Evolutionary conservation across 179 eudicot species (phyloP).

Genomic region (Carnegiea gigantea): DNA sequence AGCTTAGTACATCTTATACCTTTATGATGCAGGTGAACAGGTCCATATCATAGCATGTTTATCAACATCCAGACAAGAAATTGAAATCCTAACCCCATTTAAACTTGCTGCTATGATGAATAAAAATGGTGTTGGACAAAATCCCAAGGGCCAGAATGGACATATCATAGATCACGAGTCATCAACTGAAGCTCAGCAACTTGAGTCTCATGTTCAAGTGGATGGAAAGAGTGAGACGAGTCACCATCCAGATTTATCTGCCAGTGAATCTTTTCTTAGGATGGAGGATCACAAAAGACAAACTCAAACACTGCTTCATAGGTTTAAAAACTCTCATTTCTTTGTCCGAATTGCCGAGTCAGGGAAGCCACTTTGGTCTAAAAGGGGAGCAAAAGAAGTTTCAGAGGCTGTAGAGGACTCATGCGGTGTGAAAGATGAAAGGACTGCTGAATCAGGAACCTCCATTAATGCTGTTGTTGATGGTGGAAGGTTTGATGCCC

Average conservation of each 20-base stretch:
- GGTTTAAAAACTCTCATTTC: conserved; percentile 81
- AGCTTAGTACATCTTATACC: conserved; percentile 11
- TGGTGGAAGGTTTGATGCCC: conserved; percentile 78
- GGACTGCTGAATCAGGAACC: conserved; percentile 28
- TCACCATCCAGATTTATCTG: conserved; percentile 45
- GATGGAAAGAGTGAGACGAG: conserved; percentile 42
- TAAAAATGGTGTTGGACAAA: conserved; percentile 58
- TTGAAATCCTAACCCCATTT: conserved; percentile 84
- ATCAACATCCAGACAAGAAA: conserved; percentile 72
- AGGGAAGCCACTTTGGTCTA: conserved; percentile 85
- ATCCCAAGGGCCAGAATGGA: conserved; percentile 50
- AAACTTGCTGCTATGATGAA: conserved; percentile 89
- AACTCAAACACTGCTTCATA: conserved; percentile 66
- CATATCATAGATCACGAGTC: conserved; percentile 33
- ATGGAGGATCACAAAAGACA: conserved; percentile 78
- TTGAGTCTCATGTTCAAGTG: conserved; percentile 31
- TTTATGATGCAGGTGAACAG: conserved; percentile 68
- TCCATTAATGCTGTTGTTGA: conserved; percentile 62
- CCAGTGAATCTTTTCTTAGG: conserved; percentile 81
- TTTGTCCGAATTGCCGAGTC: conserved; percentile 83
- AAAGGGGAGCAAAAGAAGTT: conserved; percentile 42
- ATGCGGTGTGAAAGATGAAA: conserved; percentile 37
- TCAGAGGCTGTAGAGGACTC: conserved; percentile 29
- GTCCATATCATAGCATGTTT: conserved; percentile 79
- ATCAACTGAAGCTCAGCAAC: conserved; percentile 30